Evolutionary conservation across 129 eudicot species (phyloP), one percentile per base, ranked within the genome.

Genomic region (Heracleum sosnowskyi): DNA sequence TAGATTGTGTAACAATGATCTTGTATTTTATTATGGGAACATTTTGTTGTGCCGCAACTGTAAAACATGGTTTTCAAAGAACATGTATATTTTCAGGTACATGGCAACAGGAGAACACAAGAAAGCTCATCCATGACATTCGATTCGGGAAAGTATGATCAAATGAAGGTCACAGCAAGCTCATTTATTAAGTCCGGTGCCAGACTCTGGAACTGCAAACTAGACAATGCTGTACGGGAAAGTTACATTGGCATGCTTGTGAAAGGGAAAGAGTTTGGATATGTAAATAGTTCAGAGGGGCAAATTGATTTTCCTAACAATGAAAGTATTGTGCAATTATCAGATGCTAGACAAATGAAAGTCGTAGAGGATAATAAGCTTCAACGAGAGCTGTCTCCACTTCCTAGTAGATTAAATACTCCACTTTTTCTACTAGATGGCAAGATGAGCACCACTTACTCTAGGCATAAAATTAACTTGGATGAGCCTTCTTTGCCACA

Each of bases 261-360:
- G 51, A 79, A 79, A 74, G 36, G 36, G 82, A 76, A 83, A 71
- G 84, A 81, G 49, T 39, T 86, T 62, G 83, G 75, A 75, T 34
- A 41, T 81, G 68, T 78, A 70, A 51, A 42, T 83, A 44, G 31
- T 44, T 31, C 69, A 13, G 69, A 69, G 8, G 68, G 77, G 57
- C 42, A 81, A 18, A 44, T 69, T 57, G 73, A 40, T 24, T 47
- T 78, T 81, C 66, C 63, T 22, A 45, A 35, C 55, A 47, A 36
- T 75, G 80, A 73, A 69, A 78, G 44, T 69, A 55, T 51, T 73
- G 83, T 79, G 73, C 22, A 79, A 79, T 28, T 69, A 34, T 83
- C 72, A 39, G 20, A 76, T 28, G 49, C 71, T 24, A 28, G 68
- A 70, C 17, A 29, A 49, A 64, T 39, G 34, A 49, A 77, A 75